Evolutionary conservation across 441 rosid genomes (phyloP).

Genomic region (Arabidopsis lyrata): DNA sequence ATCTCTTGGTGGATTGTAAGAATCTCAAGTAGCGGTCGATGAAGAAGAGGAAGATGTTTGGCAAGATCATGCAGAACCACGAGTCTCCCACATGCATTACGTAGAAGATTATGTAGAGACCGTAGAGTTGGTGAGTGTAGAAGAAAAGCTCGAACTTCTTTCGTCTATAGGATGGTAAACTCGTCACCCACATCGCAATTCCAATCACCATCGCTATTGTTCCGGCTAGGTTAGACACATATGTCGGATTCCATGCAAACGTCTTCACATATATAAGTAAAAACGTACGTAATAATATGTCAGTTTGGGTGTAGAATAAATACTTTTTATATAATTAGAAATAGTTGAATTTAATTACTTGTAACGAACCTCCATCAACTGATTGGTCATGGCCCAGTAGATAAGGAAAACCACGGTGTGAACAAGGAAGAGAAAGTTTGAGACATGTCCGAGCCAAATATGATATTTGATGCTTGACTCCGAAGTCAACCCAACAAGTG

Average conservation of each 20-base stretch:
- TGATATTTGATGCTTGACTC: conserved; percentile 78
- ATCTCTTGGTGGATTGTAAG: conserved; percentile 61
- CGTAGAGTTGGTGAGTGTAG: conserved; percentile 67
- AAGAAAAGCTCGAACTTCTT: conserved; percentile 72
- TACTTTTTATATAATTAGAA: neutral
- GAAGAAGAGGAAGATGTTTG: conserved; percentile 69
- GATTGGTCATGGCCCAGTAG: conserved; percentile 48
- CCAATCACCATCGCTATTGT: conserved; percentile 60
- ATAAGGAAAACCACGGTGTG: conserved; percentile 61
- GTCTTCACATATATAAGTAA: conserved; percentile 47
- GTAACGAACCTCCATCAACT: conserved; percentile 48
- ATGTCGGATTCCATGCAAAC: conserved; percentile 50
- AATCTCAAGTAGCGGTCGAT: conserved; percentile 73
- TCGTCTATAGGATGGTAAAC: conserved; percentile 56
- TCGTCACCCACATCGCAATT: conserved; percentile 62
- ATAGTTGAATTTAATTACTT: neutral
- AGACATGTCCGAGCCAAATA: conserved; percentile 74
- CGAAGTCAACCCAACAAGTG: conserved; percentile 63
- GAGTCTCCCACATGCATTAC: conserved; percentile 65
- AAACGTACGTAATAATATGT: neutral
- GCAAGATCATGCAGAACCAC: conserved; percentile 58
- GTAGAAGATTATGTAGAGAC: conserved; percentile 62
- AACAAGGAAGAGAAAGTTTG: conserved; percentile 55
- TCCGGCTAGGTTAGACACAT: conserved; percentile 59
- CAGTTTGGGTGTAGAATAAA: neutral